Evolutionary conservation across 1,139 yeast genomes (phyloP).

Genomic region (Pneumocystis jirovecii): DNA sequence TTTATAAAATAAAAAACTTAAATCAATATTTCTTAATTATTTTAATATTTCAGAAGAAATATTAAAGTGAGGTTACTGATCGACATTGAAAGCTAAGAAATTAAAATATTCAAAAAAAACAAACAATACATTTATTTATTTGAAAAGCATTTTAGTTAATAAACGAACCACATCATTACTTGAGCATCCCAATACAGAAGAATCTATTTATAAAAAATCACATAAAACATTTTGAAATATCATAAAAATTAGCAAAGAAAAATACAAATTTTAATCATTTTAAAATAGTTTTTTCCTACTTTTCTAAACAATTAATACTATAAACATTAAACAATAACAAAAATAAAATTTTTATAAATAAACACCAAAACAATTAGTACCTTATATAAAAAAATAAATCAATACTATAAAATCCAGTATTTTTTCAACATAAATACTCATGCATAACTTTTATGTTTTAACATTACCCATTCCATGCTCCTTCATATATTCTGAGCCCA

Average conservation of each 20-base stretch:
- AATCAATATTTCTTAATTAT: background rate
- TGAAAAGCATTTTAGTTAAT: too few species aligned
- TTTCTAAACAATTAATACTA: background rate
- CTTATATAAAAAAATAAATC: background rate
- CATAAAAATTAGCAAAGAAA: too few species aligned
- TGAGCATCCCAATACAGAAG: background rate
- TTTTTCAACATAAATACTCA: background rate
- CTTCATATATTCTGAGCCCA: conserved; percentile 77
- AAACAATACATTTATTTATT: too few species aligned
- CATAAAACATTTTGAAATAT: too few species aligned
- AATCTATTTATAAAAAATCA: too few species aligned
- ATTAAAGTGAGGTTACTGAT: too few species aligned
- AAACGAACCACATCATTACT: background rate
- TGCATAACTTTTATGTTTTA: conserved; percentile 2
- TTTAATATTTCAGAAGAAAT: too few species aligned
- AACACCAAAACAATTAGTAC: background rate
- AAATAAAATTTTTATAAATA: background rate
- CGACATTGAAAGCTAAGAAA: background rate
- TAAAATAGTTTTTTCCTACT: background rate
- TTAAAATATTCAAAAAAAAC: background rate
- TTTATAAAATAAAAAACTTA: background rate
- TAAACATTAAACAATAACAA: background rate
- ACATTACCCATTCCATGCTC: conserved; percentile 70
- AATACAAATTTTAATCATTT: background rate
- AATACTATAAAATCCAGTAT: background rate